phyloP scores from a whole-genome alignment of 441 rosid species.

The Biscutella laevigata region DNA sequence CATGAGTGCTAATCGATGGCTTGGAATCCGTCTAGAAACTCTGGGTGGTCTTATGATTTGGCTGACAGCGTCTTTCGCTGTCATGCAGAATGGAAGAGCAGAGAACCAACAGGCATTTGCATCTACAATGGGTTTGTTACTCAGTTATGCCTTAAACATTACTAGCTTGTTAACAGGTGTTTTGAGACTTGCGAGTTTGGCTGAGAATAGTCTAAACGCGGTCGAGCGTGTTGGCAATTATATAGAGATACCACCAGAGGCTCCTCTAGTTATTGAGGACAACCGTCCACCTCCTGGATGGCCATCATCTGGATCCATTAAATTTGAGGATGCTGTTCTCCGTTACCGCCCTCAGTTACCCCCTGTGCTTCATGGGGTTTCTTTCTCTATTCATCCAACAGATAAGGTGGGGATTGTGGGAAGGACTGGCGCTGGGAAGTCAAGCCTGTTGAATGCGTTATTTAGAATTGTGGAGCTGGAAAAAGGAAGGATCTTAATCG shows the following conservation, averaged over 20 bases:
- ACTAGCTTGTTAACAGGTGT: constrained; percentile 68
- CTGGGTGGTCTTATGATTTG: constrained; percentile 91
- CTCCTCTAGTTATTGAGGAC: constrained; percentile 57
- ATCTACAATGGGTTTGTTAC: constrained; percentile 89
- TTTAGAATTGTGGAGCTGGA: constrained; percentile 87
- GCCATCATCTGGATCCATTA: constrained; percentile 85
- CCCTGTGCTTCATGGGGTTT: constrained; percentile 76
- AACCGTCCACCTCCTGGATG: constrained; percentile 86
- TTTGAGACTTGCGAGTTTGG: constrained; percentile 79
- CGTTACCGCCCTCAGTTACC: constrained; percentile 87
- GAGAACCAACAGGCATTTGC: constrained; percentile 71
- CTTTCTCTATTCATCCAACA: constrained; percentile 62
- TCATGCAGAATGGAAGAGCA: constrained; percentile 76
- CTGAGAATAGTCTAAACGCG: constrained; percentile 85
- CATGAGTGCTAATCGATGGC: constrained; percentile 83
- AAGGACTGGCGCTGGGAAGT: constrained; percentile 95
- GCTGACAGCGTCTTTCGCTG: constrained; percentile 91
- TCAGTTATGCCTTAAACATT: constrained; percentile 82
- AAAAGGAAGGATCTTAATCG: constrained; percentile 75
- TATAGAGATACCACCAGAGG: constrained; percentile 80
- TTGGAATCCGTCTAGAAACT: constrained; percentile 72
- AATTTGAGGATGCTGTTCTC: constrained; percentile 79
- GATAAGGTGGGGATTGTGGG: constrained; percentile 91
- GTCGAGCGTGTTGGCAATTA: constrained; percentile 83
- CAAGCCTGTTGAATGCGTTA: constrained; percentile 83